Evolutionary conservation across 352 stramenopile species (phyloP).

Genomic region (Globisporangium barbulae): DNA sequence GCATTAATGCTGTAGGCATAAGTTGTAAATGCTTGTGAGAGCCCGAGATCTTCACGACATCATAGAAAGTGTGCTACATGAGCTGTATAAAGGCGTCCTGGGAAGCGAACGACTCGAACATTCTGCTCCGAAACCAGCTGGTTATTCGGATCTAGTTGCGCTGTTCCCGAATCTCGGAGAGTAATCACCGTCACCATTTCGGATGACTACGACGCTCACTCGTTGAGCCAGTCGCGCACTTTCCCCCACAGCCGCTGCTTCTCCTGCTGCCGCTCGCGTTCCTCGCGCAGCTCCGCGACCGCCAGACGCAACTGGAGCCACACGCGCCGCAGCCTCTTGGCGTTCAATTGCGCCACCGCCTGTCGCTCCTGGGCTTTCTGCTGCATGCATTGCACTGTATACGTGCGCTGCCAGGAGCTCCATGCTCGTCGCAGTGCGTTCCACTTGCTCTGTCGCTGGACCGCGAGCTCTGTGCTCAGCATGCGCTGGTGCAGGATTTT

Average conservation of each 20-base stretch:
- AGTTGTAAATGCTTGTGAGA: too few species aligned
- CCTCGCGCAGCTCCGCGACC: slow-evolving; percentile 21
- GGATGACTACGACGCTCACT: slow-evolving; percentile 16
- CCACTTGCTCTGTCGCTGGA: slow-evolving; percentile 33
- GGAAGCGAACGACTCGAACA: background rate
- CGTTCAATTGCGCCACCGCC: slow-evolving; percentile 11
- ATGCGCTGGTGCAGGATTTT: slow-evolving; percentile 18
- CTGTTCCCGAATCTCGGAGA: background rate
- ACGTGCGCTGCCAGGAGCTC: slow-evolving; percentile 24
- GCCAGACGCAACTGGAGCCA: slow-evolving; percentile 30
- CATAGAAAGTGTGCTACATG: too few species aligned
- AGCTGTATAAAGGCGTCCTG: background rate
- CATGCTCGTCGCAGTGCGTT: slow-evolving; percentile 27
- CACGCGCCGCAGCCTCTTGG: slow-evolving; percentile 21
- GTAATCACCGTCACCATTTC: background rate
- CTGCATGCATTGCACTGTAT: slow-evolving; percentile 12
- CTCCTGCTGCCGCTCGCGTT: slow-evolving; percentile 33
- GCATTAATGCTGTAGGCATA: too few species aligned
- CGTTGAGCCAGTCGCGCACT: slow-evolving; percentile 58
- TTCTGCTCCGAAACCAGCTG: background rate
- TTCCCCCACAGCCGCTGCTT: slow-evolving; percentile 63
- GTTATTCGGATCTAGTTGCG: background rate
- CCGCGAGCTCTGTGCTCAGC: slow-evolving; percentile 19
- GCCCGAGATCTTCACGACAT: too few species aligned
- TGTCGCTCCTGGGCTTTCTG: slow-evolving; percentile 16